Evolutionary conservation across 2,329 filamentous ascomycete species (phyloP), one percentile per base, ranked within the genome.

Genomic region (Graphilbum ipis-grandicollis): DNA sequence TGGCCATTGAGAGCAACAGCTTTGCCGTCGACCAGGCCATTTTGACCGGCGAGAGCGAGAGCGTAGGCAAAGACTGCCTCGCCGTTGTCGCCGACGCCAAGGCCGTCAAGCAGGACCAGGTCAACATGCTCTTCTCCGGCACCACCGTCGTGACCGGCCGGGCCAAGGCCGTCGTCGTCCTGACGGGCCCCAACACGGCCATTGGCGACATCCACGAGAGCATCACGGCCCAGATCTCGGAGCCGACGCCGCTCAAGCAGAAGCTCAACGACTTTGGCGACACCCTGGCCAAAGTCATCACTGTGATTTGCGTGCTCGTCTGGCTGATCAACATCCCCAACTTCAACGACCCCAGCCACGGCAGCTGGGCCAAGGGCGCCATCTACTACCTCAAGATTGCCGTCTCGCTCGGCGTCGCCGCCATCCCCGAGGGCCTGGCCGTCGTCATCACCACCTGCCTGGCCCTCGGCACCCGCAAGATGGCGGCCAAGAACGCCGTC

Each of bases 341-440:
- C 63, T 98, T 98, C 67, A 90, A 75, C 52, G 90, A 98, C 51
- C 84, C 86, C 21, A 79, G 81, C 46, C 88, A 94, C 49, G 90
- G 90, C 49, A 80, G 75, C 57, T 94, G 85, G 78, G 72, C 83
- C 44, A 98, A 96, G 65, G 90, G 90, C 41, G 90, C 90, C 41
- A 96, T 98, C 52, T 98, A 98, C 68, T 98, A 98, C 59, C 74
- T 98, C 50, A 98, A 98, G 68, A 98, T 98, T 53, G 90, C 90
- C 31, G 92, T 98, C 31, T 98, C 90, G 35, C 79, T 98, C 28
- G 92, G 90, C 58, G 90, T 98, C 31, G 90, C 90, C 33, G 90
- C 92, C 46, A 98, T 98, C 52, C 90, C 90, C 0, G 90, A 98
- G 62, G 90, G 92, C 56, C 71, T 98, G 33, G 90, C 90, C 23